Conservation (phyloP, 2,329 filamentous ascomycete genomes). For the Xylariaceae sp. region DNA sequence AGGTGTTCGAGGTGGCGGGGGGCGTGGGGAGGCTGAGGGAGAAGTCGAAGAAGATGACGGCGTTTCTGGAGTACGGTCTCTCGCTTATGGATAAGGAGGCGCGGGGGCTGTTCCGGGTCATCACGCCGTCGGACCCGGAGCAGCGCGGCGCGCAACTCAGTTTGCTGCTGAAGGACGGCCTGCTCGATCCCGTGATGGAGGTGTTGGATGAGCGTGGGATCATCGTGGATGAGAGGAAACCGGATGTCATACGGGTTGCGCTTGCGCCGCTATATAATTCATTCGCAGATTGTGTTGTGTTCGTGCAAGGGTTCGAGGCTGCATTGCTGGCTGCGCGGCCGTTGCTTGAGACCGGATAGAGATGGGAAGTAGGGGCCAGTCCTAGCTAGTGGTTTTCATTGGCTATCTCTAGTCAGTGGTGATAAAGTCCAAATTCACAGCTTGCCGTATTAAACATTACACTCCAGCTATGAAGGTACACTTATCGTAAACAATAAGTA, state of each 20-base stretch:
- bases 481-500: too few relatives aligned
- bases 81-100: conserved; percentile 31
- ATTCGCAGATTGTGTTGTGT: conserved; percentile 60
- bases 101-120: conserved; percentile 45
- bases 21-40: conserved; percentile 57
- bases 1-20: conserved; percentile 64
- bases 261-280: conserved; percentile 73
- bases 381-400: too few relatives aligned
- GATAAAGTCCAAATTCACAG: too few relatives aligned
- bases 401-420: too few relatives aligned
- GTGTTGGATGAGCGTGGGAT: conserved; percentile 58
- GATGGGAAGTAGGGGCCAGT: too few relatives aligned
- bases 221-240: conserved; percentile 70
- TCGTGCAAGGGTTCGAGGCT: conserved; percentile 40
- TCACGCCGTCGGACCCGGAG: conserved; percentile 61
- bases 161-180: conserved; percentile 50
- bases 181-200: conserved; percentile 60
- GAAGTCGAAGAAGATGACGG: conserved; percentile 63
- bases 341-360: not conserved
- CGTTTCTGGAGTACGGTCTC: conserved; percentile 62
- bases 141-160: conserved; percentile 72
- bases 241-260: conserved; percentile 70
- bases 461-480: too few relatives aligned
- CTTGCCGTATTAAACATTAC: too few relatives aligned
- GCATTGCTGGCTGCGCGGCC: conserved; percentile 21